A percentile compares a stretch with the other conserved stretches of the same genome.
Conservation (phyloP, 768 basidiomycete genomes). For the Boletus rubroflammeus region DNA sequence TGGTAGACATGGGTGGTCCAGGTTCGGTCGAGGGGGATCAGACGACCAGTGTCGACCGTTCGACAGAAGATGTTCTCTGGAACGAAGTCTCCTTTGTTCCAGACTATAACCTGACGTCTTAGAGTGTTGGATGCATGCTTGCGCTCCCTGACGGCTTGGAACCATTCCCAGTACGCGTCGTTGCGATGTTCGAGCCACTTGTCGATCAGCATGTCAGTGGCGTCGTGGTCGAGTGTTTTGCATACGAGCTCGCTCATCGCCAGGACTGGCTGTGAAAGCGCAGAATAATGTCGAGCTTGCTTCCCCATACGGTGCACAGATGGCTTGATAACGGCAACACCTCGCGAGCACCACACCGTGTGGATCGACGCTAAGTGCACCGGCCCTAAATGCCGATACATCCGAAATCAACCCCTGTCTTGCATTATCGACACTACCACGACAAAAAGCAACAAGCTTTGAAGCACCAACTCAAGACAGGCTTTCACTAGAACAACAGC, state of each 20-base stretch:
- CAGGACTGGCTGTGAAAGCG: conserved; percentile 61
- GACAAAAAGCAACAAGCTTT: neutral
- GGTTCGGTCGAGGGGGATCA: conserved; percentile 77
- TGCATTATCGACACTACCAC: neutral
- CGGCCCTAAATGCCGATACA: conserved; percentile 25
- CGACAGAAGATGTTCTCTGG: conserved; percentile 79
- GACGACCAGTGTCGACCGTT: conserved; percentile 71
- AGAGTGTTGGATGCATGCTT: conserved; percentile 52
- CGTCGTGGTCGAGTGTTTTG: conserved; percentile 72
- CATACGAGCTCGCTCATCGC: conserved; percentile 77
- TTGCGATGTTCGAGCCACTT: conserved; percentile 80
- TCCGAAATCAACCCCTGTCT: conserved; percentile 7
- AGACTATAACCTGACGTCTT: conserved; percentile 47
- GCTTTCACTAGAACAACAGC: neutral
- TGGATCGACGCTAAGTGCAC: conserved; percentile 7
- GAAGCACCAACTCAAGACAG: neutral
- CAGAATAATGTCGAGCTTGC: conserved; percentile 47
- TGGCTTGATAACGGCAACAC: conserved; percentile 11
- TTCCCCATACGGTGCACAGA: conserved; percentile 19
- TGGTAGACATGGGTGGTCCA: conserved; percentile 83
- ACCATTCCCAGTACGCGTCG: conserved; percentile 77
- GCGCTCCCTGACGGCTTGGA: conserved; percentile 62
- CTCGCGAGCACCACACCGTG: neutral
- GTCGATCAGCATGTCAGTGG: conserved; percentile 76
- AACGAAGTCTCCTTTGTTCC: conserved; percentile 69